Base-by-base conservation (phyloP, 2,329 filamentous ascomycete genomes). In the Phialocephala sp. region DNA sequence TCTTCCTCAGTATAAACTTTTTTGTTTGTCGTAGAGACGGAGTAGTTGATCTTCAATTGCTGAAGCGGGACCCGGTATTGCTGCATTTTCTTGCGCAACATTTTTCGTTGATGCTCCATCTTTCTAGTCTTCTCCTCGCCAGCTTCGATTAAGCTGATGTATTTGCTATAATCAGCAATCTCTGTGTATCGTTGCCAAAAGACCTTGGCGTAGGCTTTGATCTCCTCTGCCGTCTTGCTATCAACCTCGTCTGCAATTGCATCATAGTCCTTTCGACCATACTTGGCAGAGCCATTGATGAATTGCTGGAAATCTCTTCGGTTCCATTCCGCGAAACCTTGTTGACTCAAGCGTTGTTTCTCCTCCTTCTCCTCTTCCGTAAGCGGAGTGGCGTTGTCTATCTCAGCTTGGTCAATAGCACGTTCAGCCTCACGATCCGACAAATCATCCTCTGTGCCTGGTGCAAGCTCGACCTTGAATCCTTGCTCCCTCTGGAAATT, bases 1-100 rank as follows among this genome's bases (percentile, higher is more conserved):
- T 99, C 95, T 76, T 99, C 95, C 77, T 99, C 96, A 0, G 94
- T 98, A 77, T 99, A 99, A 0, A 99, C 94, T 82, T 99, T 99
- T 83, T 99, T 99, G 86, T 99, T 99, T 11, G 96, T 99, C 1
- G 95, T 99, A 8, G 93, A 97, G 35, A 99, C 95, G 0, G 94
- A 97, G 80, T 99, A 99, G 81, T 97, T 98, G 82, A 99, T 93
- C 83, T 97, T 97, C 75, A 99, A 88, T 79, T 99, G 95, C 78
- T 99, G 95, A 18, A 99, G 85, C 27, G 95, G 96, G 59, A 98
- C 94, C n/a, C 95, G 91, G 77, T 97, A 98, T 83, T 95, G 92
- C 73, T 90, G 87, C 86, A 99, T 91, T 86, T 99, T 99, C 86
- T 94, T 96, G 69, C 90, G 89, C 63, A 99, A 85, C 82, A 98